Base-by-base conservation (phyloP, 2,329 filamentous ascomycete species). In the Fusarium nanum region DNA sequence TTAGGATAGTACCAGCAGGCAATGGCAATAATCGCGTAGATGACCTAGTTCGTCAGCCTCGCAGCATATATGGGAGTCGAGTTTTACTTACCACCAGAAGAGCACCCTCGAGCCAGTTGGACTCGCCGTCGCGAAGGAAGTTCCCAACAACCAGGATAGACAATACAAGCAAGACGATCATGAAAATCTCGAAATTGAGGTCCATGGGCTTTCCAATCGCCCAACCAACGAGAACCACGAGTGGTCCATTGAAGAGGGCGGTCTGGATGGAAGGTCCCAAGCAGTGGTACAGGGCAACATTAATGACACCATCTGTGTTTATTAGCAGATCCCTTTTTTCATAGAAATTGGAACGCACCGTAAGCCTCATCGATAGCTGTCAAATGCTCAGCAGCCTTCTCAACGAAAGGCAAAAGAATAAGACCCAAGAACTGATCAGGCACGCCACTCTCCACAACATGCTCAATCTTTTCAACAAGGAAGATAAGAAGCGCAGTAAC, bases 261-360 rank as follows among this genome's bases (percentile, higher is more conserved):
- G 92, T 93, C 75, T 93, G 92, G 59, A 93, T 91, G 3, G 89
- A 91, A 5, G 91, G 89, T 7, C 89, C 91, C 12, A 94, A 85
- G 56, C 92, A 90, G 75, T 93, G 91, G 56, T 90, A 90, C 13
- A 92, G 82, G 0, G 90, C 90, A 69, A 91, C 88, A 73, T 92
- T 92, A 78, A 91, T 91, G 50, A 87, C 85, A 30, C 88, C 86
- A 64, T 89, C 88, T 78, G 1, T 1, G 8, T 14, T 20, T 44
- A 25, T 67, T 34, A 66, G 71, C 41, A 13, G 12, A 18, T 0
- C 6, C 0, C 2, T 12, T 3, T 7, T 2, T 1, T 20, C 0
- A 2, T n/a, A 0, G 6, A 6, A 2, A 6, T 0, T 0, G 2
- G 7, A 47, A 7, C 74, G 74, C 59, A 78, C 78, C 79, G 83